phyloP scores from a whole-genome alignment of 2,329 filamentous ascomycete genomes.

The Piedraia hortae region DNA sequence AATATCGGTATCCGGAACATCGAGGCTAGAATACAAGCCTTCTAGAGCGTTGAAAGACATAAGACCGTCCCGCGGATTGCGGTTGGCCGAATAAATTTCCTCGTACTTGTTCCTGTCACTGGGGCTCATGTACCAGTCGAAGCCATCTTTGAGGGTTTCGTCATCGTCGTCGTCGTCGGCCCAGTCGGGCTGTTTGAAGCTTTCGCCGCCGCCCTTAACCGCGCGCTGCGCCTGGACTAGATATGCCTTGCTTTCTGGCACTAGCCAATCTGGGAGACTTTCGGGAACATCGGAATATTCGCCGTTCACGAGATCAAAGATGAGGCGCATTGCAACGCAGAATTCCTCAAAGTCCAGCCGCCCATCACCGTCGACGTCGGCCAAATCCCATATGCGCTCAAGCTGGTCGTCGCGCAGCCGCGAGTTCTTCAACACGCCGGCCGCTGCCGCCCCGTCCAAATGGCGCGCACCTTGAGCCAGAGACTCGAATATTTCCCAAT shows the following conservation, averaged over 20 bases:
- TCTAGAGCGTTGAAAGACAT: conserved; percentile 44
- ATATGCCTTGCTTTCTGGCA: conserved; percentile 83
- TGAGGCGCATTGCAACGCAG: conserved; percentile 92
- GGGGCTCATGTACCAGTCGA: conserved; percentile 98
- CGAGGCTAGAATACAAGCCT: conserved; percentile 60
- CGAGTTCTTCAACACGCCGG: conserved; percentile 45
- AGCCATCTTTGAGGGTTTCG: conserved; percentile 72
- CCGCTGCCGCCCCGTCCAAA: conserved; percentile 41
- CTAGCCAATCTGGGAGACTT: conserved; percentile 76
- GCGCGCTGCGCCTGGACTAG: conserved; percentile 62
- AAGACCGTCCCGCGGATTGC: conserved; percentile 54
- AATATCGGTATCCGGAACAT: conserved; percentile 49
- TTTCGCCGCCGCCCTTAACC: conserved; percentile 47
- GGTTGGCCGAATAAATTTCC: conserved; percentile 83
- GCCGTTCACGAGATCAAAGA: conserved; percentile 91
- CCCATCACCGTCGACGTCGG: conserved; percentile 90
- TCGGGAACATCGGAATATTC: conserved; percentile 76
- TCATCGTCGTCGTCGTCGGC: conserved; percentile 56
- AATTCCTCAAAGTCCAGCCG: conserved; percentile 98
- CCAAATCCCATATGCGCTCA: conserved; percentile 91
- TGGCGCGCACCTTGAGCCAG: conserved; percentile 35
- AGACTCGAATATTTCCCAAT: conserved; percentile 55
- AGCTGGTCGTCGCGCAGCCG: conserved; percentile 55
- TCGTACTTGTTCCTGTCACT: conserved; percentile 81
- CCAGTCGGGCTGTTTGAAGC: conserved; percentile 57